phyloP scores from a whole-genome alignment of 2,329 filamentous ascomycete genomes.

The Cadophora luteo-olivacea region DNA sequence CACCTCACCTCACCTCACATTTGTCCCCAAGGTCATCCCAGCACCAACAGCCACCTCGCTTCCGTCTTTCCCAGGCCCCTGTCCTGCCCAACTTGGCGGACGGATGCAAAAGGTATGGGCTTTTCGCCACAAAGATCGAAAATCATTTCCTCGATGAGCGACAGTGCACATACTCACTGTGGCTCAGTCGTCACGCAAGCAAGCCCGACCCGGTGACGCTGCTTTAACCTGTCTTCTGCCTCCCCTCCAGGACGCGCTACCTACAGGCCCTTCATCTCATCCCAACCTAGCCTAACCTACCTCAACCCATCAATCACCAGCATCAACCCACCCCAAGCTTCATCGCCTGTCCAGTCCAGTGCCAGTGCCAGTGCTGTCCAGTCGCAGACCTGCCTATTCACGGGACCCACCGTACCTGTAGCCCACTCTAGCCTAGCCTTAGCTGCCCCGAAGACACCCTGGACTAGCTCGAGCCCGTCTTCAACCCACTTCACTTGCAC shows the following conservation, averaged over 20 bases:
- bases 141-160: constrained; percentile 12
- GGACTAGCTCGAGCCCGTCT: background rate
- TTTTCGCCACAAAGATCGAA: constrained; percentile 10
- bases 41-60: constrained; percentile 6
- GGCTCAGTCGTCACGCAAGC: constrained; percentile 13
- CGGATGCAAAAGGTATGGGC: background rate
- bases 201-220: background rate
- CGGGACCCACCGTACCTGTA: background rate
- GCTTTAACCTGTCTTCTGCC: background rate
- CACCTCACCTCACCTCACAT: background rate
- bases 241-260: background rate
- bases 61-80: constrained; percentile 8
- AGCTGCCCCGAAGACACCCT: constrained; percentile 15
- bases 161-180: background rate
- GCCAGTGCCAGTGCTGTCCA: no score
- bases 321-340: background rate
- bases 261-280: background rate
- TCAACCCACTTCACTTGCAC: background rate
- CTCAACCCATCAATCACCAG: no score
- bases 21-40: background rate
- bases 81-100: background rate
- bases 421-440: constrained; percentile 4
- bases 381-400: background rate
- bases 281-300: background rate
- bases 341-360: background rate